Evolutionary conservation across 768 basidiomycete genomes (phyloP), one percentile per base, ranked within the genome.

Genomic region (Mycena kentingensis): DNA sequence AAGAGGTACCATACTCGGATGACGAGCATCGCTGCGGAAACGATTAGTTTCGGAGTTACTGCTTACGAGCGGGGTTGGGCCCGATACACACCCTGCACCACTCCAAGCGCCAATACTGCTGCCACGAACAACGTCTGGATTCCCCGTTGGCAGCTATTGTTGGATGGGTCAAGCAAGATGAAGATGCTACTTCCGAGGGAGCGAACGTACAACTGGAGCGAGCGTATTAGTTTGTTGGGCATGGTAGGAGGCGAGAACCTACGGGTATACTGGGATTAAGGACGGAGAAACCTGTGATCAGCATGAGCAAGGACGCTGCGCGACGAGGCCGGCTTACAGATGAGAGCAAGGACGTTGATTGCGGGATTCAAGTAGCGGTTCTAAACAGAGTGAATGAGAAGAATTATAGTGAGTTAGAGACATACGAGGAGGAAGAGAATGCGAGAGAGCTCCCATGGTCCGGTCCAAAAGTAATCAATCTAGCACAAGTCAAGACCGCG

Each of bases 1-100:
- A 75, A 76, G 37, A 76, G 67, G 56, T 73, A 73, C 73, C 73
- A 77, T 24, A 74, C 68, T 25, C 76, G 69, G 32, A 69, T 60
- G 27, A 71, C 67, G 15, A 76, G 67, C 35, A 74, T 73, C 19
- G 68, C 75, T 77, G 38, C 24, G 29, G 31, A 27, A 34, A 51
- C 26, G 26, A 24, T 12, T 46, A 28, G 46, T 46, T 26, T 51
- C n/a, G n/a, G 50, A n/a, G 18, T 25, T 1, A 22, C 43, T 18
- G 26, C 7, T 27, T 43, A 51, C 38, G 29, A 31, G 26, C 16
- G n/a, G 11, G 4, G 38, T 16, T 22, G 27, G 21, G 3, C 41
- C 11, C 15, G 16, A 32, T 43, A 44, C 44, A n/a, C 29, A 69
- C 72, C 72, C 67, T 74, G 73, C 39, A 74, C 65, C 25, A 72